These are phyloP conservation scores for Aristolochia fimbriata DNA, from an alignment of 164 flowering plant species.

Conservation along the genomic window DNA sequence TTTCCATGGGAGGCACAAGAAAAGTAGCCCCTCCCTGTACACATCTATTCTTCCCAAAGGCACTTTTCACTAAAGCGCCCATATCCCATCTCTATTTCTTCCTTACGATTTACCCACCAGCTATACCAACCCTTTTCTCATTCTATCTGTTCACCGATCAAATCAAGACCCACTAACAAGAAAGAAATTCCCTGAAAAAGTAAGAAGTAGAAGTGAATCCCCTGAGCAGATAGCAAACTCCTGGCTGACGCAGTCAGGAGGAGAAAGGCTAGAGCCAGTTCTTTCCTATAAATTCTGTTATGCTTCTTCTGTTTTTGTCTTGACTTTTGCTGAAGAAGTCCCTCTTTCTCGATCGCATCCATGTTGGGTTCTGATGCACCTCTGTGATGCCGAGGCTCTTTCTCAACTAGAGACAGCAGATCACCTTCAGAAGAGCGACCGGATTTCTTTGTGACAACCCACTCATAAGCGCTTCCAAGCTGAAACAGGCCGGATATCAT, in stretches of 20 bases:
- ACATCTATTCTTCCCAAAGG: conserved; percentile 1
- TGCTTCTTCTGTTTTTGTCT: conserved; percentile 48
- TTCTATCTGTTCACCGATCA: conserved; percentile 88
- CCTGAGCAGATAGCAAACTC: conserved; percentile 90
- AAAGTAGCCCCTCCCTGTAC: conserved; percentile 3
- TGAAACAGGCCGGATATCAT: conserved; percentile 97
- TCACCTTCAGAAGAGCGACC: conserved; percentile 98
- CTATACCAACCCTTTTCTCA: conserved; percentile 14
- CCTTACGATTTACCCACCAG: not conserved
- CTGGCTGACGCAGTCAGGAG: conserved; percentile 89
- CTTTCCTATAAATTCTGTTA: conserved; percentile 84
- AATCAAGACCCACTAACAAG: conserved; percentile 85
- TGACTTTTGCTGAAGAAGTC: conserved; percentile 19
- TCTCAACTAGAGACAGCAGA: conserved; percentile 47
- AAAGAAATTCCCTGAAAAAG: conserved; percentile 93
- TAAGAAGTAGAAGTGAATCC: conserved; percentile 95
- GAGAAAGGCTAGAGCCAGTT: conserved; percentile 80
- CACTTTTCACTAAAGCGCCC: conserved; percentile 1
- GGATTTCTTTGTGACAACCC: conserved; percentile 98
- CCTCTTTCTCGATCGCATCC: conserved; percentile 36
- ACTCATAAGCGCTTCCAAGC: conserved; percentile 95
- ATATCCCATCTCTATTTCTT: conserved; percentile 1
- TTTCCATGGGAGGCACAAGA: conserved; percentile 6
- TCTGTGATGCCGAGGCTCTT: conserved; percentile 41
- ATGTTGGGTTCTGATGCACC: conserved; percentile 54